Percentiles rank a stretch among this genome's conserved stretches.
Evolutionary conservation across 495 filamentous ascomycete species (phyloP).

Genomic region (Aspergillus funiculosus): DNA sequence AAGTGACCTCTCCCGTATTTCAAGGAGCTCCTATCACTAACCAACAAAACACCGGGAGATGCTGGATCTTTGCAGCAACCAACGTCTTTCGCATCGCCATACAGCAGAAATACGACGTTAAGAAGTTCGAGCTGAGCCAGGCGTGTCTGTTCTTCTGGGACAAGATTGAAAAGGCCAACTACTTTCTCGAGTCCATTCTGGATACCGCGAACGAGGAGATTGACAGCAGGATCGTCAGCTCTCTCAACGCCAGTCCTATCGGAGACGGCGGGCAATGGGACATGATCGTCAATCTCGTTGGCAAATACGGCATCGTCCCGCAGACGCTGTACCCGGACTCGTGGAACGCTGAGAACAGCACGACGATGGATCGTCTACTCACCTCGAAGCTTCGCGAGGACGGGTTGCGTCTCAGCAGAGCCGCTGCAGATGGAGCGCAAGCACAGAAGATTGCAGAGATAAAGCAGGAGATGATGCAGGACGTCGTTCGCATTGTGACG

Average conservation of each 20-base stretch:
- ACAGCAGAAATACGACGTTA: constrained; percentile 71
- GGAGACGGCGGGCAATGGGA: constrained; percentile 87
- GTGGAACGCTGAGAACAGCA: constrained; percentile 65
- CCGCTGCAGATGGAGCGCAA: constrained; percentile 30
- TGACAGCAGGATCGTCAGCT: constrained; percentile 58
- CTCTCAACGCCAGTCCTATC: constrained; percentile 61
- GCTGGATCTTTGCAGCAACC: constrained; percentile 82
- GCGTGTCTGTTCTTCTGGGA: constrained; percentile 89
- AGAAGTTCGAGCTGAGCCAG: constrained; percentile 72
- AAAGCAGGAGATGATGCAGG: constrained; percentile 68
- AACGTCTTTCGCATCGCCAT: constrained; percentile 81
- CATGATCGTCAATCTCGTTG: constrained; percentile 79
- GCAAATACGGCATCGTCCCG: constrained; percentile 78
- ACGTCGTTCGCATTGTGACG: constrained; percentile 74
- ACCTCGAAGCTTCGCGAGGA: constrained; percentile 84
- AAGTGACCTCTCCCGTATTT: no score
- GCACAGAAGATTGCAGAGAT: constrained; percentile 19
- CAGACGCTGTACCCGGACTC: constrained; percentile 73
- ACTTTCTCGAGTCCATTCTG: constrained; percentile 74
- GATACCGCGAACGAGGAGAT: constrained; percentile 61
- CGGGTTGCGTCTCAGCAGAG: constrained; percentile 56
- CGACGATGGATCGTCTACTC: constrained; percentile 63
- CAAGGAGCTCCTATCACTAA: constrained; percentile 81
- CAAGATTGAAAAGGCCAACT: constrained; percentile 87
- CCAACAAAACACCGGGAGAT: constrained; percentile 69